These are phyloP conservation scores for Cyamopsis tetragonoloba DNA, from an alignment of 306 rosid genomes.

Conservation along the genomic window DNA sequence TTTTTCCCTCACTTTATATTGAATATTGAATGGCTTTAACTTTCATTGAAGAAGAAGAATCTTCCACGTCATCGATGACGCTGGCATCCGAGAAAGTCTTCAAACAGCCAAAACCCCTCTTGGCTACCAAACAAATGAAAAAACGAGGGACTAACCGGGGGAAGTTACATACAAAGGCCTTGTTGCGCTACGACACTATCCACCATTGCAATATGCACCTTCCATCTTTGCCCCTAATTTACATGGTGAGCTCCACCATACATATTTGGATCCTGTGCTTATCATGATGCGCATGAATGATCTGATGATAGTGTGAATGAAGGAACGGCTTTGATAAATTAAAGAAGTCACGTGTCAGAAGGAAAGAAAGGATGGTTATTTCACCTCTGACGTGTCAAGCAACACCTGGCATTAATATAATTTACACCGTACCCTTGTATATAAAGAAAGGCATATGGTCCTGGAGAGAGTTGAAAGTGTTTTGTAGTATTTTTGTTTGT, in stretches of 20 bases:
- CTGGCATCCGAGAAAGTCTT: neutral
- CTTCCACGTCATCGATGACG: neutral
- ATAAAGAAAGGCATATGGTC: no score
- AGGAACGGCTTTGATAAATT: neutral
- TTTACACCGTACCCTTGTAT: no score
- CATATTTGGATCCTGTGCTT: neutral
- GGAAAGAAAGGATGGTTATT: slow-evolving; percentile 19
- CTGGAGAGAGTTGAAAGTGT: no score
- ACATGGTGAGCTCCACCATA: neutral
- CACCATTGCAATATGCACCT: slow-evolving; percentile 5
- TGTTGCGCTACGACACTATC: neutral
- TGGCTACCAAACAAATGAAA: neutral
- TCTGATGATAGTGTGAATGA: neutral
- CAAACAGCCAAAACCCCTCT: neutral
- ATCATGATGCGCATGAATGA: slow-evolving; percentile 13
- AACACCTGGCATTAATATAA: neutral
- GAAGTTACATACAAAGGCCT: neutral
- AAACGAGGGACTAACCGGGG: neutral
- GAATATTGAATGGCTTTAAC: no score
- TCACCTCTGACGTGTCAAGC: slow-evolving; percentile 46
- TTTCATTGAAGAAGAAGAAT: neutral
- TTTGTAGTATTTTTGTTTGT: no score
- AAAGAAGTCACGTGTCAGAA: slow-evolving; percentile 22
- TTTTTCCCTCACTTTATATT: no score
- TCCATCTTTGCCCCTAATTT: neutral